phyloP scores from a whole-genome alignment of 345 rosid species.

The Cochlearia excelsa region DNA sequence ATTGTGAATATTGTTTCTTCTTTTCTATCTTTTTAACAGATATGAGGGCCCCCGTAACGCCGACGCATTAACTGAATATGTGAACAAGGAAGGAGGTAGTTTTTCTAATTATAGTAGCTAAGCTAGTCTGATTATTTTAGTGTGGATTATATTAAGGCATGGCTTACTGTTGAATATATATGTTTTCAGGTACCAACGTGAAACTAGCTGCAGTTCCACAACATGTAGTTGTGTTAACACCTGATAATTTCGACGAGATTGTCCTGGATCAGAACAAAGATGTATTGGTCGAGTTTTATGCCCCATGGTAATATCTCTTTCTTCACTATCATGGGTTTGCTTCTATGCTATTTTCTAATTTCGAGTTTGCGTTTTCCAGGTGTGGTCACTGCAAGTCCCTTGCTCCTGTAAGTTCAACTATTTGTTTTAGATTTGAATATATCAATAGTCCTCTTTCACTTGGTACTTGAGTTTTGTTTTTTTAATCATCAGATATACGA shows the following conservation, averaged over 20 bases:
- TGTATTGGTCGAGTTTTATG: constrained; percentile 96
- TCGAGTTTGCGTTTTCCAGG: constrained; percentile 48
- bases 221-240: constrained; percentile 64
- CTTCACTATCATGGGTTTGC: constrained; percentile 9
- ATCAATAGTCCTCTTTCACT: not conserved
- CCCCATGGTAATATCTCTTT: constrained; percentile 70
- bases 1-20: not conserved
- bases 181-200: constrained; percentile 74
- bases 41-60: constrained; percentile 87
- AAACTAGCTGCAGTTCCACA: constrained; percentile 81
- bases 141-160: constrained; percentile 4
- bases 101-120: constrained; percentile 10
- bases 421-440: not conserved
- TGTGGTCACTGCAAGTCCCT: constrained; percentile 98
- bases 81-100: constrained; percentile 90
- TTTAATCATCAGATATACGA: constrained; percentile 59
- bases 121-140: not conserved
- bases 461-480: constrained; percentile 10
- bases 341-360: constrained; percentile 20
- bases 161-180: constrained; percentile 5
- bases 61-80: constrained; percentile 82
- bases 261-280: constrained; percentile 87
- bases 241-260: constrained; percentile 73
- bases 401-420: constrained; percentile 73
- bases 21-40: constrained; percentile 36